Evolutionary conservation across 768 basidiomycete genomes (phyloP).

Genomic region (Tulasnella sp.): DNA sequence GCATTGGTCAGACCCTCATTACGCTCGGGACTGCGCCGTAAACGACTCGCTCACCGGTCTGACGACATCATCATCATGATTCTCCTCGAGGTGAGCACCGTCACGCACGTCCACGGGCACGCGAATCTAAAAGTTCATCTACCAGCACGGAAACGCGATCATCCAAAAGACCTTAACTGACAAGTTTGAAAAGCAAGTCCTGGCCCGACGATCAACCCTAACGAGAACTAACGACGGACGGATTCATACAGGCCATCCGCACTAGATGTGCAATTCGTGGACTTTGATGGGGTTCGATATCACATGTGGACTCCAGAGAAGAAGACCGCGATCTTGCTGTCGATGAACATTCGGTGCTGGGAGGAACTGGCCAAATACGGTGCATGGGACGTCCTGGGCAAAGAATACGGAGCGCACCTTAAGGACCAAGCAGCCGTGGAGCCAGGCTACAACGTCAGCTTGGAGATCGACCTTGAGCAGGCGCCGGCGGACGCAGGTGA

Average conservation of each 20-base stretch:
- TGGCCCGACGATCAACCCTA: neutral
- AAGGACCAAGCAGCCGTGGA: constrained; percentile 45
- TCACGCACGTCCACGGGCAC: neutral
- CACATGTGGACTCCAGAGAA: constrained; percentile 80
- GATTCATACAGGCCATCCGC: constrained; percentile 60
- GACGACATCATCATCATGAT: neutral
- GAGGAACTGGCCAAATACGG: constrained; percentile 82
- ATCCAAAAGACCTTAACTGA: constrained; percentile 83
- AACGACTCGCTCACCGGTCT: neutral
- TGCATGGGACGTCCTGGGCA: constrained; percentile 60
- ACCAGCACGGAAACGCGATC: constrained; percentile 74
- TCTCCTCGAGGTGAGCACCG: neutral
- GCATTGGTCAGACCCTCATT: neutral
- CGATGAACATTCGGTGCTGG: constrained; percentile 98
- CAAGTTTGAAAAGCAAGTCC: constrained; percentile 68
- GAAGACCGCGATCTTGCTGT: constrained; percentile 67
- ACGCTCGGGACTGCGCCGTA: neutral
- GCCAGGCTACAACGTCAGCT: constrained; percentile 77
- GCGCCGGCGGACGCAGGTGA: constrained; percentile 70
- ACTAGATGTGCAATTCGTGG: constrained; percentile 92
- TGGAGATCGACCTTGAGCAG: constrained; percentile 80
- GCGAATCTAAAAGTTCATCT: neutral
- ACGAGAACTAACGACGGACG: constrained; percentile 15
- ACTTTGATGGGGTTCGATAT: constrained; percentile 95
- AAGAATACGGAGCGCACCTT: constrained; percentile 73